These are phyloP conservation scores for Volvox carteri DNA, from an alignment of 163 green algal genomes.

Conservation along the genomic window DNA sequence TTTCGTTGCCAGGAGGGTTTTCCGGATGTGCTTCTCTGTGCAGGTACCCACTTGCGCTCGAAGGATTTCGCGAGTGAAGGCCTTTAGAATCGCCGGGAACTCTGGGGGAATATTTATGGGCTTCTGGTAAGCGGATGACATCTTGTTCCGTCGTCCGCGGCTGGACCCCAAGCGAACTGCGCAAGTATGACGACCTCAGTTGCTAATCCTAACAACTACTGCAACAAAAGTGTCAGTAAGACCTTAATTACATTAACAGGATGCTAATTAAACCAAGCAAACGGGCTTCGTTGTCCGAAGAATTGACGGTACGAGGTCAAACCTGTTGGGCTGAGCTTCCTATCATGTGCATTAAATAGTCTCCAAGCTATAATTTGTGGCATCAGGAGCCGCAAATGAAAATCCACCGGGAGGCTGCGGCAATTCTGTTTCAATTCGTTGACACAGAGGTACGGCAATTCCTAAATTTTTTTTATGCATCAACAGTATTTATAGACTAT, in stretches of 20 bases:
- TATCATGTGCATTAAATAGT: neutral
- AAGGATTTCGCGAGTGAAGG: conserved; percentile 80
- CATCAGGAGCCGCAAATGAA: too few relatives aligned
- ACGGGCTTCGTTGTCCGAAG: neutral
- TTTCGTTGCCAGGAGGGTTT: neutral
- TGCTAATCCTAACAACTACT: neutral
- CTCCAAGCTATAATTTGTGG: too few relatives aligned
- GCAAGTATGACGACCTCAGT: neutral
- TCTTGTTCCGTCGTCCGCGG: conserved; percentile 53
- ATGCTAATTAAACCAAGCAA: neutral
- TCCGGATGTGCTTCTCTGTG: neutral
- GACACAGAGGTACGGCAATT: too few relatives aligned
- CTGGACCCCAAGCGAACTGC: neutral
- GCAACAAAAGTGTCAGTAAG: too few relatives aligned
- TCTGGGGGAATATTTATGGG: conserved; percentile 75
- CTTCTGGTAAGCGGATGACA: conserved; percentile 82
- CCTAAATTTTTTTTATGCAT: too few relatives aligned
- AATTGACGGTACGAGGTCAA: conserved; percentile 19
- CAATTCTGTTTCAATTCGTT: too few relatives aligned
- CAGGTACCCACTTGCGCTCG: conserved; percentile 66
- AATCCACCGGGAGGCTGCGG: too few relatives aligned
- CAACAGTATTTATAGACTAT: too few relatives aligned
- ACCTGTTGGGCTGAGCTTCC: neutral
- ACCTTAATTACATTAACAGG: neutral
- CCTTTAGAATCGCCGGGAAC: conserved; percentile 80